Percentiles rank a stretch among this genome's conserved stretches.
Evolutionary conservation across 2,329 filamentous ascomycete species (phyloP).

Genomic region (Apiospora sp.): DNA sequence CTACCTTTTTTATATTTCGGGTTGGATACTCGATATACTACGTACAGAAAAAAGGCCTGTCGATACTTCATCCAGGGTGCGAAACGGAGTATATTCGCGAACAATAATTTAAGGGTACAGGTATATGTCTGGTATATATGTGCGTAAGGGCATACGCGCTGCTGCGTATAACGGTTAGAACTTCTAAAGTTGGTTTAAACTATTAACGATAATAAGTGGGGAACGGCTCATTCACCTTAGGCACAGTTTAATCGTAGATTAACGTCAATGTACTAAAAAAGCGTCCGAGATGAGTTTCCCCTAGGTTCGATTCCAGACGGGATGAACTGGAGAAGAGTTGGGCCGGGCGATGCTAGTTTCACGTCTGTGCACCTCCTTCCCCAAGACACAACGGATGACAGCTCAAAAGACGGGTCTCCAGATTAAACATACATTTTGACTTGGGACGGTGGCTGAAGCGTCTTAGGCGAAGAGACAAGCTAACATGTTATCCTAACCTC

Average conservation of each 20-base stretch:
- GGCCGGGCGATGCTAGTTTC: background rate
- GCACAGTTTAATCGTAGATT: background rate
- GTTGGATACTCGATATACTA: too few relatives aligned
- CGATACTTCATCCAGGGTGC: too few relatives aligned
- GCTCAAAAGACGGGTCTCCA: slow-evolving; percentile 14
- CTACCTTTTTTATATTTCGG: too few relatives aligned
- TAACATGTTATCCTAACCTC: slow-evolving; percentile 14
- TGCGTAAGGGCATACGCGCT: too few relatives aligned
- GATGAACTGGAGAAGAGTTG: background rate
- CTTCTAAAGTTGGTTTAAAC: background rate
- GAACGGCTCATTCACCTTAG: background rate
- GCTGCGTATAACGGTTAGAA: background rate
- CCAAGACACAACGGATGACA: slow-evolving; percentile 9
- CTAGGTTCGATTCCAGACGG: background rate
- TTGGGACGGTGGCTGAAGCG: slow-evolving; percentile 15
- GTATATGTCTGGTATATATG: too few relatives aligned
- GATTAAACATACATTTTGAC: background rate
- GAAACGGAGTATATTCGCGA: too few relatives aligned
- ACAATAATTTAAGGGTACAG: too few relatives aligned
- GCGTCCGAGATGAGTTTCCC: background rate
- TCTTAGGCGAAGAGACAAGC: slow-evolving; percentile 11
- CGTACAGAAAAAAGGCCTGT: too few relatives aligned
- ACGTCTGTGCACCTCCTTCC: background rate
- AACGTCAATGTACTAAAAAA: slow-evolving; percentile 3
- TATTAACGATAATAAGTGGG: background rate